phyloP scores from a whole-genome alignment of 2,329 filamentous ascomycete species.

The Helotiales sp. region DNA sequence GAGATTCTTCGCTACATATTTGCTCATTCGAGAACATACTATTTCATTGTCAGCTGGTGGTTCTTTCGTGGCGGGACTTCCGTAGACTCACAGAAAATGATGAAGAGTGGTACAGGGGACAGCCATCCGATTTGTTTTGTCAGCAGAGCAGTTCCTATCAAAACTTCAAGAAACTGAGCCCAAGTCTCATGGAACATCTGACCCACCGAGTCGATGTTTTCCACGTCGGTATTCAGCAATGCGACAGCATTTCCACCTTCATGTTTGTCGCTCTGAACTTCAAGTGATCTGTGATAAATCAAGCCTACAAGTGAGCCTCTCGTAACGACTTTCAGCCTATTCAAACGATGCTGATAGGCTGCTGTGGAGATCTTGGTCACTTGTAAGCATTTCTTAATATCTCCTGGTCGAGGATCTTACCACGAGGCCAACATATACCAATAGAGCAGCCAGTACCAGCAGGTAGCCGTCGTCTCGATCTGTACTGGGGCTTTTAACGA shows the following conservation, averaged over 20 bases:
- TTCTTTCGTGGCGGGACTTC: too few relatives aligned
- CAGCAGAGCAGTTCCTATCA: constrained; percentile 47
- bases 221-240: constrained; percentile 49
- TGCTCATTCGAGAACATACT: constrained; percentile 51
- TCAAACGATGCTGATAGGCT: not conserved
- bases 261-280: constrained; percentile 33
- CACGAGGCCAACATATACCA: not conserved
- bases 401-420: not conserved
- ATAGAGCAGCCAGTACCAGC: not conserved
- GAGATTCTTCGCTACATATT: constrained; percentile 47
- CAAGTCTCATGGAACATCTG: constrained; percentile 51
- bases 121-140: constrained; percentile 49
- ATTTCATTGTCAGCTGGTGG: not conserved
- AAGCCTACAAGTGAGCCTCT: constrained; percentile 34
- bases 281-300: constrained; percentile 43
- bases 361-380: not conserved
- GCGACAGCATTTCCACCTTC: constrained; percentile 46
- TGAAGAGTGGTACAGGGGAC: constrained; percentile 46
- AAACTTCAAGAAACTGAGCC: constrained; percentile 48
- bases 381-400: not conserved
- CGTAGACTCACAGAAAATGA: constrained; percentile 49
- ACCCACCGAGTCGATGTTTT: constrained; percentile 41
- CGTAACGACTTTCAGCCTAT: not conserved
- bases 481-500: not conserved
- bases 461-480: not conserved